Evolutionary conservation across 2,329 filamentous ascomycete species (phyloP).

Genomic region (Capronia americana): DNA sequence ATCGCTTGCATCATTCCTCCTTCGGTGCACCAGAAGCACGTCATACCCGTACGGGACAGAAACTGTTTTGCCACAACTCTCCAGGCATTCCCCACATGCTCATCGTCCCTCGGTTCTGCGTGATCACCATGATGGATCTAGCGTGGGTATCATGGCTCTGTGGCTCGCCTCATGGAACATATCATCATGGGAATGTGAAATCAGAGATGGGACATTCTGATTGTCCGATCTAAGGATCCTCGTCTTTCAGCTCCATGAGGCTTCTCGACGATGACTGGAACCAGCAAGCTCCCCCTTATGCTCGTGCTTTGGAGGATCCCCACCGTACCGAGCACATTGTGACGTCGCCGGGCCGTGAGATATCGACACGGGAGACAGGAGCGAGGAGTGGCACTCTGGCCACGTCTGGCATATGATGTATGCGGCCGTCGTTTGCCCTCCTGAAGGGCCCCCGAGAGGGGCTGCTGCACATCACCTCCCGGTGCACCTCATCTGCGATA

Average conservation of each 20-base stretch:
- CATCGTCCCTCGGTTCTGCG: neutral
- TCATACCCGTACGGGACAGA: neutral
- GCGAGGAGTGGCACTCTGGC: neutral
- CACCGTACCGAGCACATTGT: neutral
- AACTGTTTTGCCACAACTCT: neutral
- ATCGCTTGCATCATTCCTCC: slow-evolving; percentile 26
- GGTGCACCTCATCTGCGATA: neutral
- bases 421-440: neutral
- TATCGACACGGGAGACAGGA: neutral
- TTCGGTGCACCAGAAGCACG: neutral
- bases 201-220: slow-evolving; percentile 7
- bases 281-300: neutral
- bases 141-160: neutral
- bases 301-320: neutral
- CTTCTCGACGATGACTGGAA: neutral
- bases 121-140: neutral
- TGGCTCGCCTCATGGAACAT: neutral
- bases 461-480: neutral
- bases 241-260: neutral
- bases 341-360: slow-evolving; percentile 1
- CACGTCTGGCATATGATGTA: neutral
- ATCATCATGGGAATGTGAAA: slow-evolving; percentile 12
- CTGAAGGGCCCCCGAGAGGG: neutral
- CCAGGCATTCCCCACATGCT: neutral
- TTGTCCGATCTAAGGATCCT: neutral